Percentiles rank a stretch among this genome's conserved stretches.
phyloP scores from a whole-genome alignment of 2,329 filamentous ascomycete genomes.

The Colletotrichum spinosum region DNA sequence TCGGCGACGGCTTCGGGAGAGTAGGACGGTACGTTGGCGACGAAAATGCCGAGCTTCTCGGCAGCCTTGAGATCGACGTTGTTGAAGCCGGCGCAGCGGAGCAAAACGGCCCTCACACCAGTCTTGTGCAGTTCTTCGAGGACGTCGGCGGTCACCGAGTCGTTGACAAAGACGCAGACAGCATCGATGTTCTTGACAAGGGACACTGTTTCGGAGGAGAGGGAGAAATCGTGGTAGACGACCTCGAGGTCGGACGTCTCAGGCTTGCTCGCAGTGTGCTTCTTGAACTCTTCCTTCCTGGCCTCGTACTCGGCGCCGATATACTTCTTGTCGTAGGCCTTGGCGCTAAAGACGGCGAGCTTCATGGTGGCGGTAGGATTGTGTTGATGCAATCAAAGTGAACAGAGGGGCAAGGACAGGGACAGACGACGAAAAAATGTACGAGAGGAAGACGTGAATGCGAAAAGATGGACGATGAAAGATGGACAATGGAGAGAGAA shows the following conservation, averaged over 20 bases:
- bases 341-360: slow-evolving; percentile 73
- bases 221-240: slow-evolving; percentile 68
- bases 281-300: slow-evolving; percentile 22
- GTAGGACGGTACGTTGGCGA: slow-evolving; percentile 76
- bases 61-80: slow-evolving; percentile 72
- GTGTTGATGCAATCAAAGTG: background rate
- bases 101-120: slow-evolving; percentile 69
- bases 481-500: too few relatives aligned
- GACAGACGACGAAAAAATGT: background rate
- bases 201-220: slow-evolving; percentile 66
- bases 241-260: slow-evolving; percentile 57
- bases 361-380: slow-evolving; percentile 55
- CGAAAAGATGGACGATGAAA: background rate
- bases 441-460: background rate
- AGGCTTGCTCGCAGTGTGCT: slow-evolving; percentile 47
- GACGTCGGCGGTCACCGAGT: slow-evolving; percentile 63
- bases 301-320: slow-evolving; percentile 53
- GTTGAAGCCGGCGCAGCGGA: slow-evolving; percentile 77
- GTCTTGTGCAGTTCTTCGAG: slow-evolving; percentile 59
- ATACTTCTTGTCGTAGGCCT: slow-evolving; percentile 71
- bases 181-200: slow-evolving; percentile 62
- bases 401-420: background rate
- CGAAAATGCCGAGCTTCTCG: slow-evolving; percentile 65
- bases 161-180: slow-evolving; percentile 78
- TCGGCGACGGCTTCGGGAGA: slow-evolving; percentile 78